phyloP scores from a whole-genome alignment of 2,329 filamentous ascomycete genomes.

The Penicillium sp. region DNA sequence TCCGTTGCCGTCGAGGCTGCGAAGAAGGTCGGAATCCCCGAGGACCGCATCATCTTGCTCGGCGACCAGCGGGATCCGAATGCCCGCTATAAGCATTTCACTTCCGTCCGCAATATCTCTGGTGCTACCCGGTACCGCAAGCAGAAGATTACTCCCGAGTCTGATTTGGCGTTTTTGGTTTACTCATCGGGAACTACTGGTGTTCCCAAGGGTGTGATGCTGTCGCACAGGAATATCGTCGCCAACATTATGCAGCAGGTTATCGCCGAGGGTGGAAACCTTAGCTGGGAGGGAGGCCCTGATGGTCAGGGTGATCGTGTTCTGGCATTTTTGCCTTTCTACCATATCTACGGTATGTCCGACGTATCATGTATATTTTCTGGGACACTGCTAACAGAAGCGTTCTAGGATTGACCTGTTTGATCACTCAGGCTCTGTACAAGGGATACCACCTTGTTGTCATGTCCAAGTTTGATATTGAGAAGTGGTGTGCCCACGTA shows the following conservation, averaged over 20 bases:
- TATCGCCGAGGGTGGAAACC: conserved; percentile 54
- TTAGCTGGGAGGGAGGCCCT: conserved; percentile 58
- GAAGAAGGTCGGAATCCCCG: conserved; percentile 64
- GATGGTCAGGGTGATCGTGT: conserved; percentile 68
- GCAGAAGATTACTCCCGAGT: conserved; percentile 63
- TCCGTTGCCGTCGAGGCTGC: conserved; percentile 66
- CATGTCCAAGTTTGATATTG: conserved; percentile 78
- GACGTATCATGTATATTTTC: background rate
- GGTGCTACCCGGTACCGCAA: conserved; percentile 59
- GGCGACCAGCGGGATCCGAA: conserved; percentile 60
- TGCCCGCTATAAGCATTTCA: conserved; percentile 68
- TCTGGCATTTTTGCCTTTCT: conserved; percentile 81
- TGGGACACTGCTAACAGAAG: conserved; percentile 7
- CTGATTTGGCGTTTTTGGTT: conserved; percentile 78
- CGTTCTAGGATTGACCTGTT: conserved; percentile 62
- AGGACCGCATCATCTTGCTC: conserved; percentile 71
- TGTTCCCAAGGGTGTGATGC: conserved; percentile 84
- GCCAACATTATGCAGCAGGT: conserved; percentile 64
- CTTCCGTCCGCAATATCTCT: conserved; percentile 63
- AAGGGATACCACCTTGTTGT: conserved; percentile 66
- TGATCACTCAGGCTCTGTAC: conserved; percentile 68
- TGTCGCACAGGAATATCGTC: conserved; percentile 79
- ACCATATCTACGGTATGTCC: conserved; percentile 76
- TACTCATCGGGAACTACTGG: conserved; percentile 91
- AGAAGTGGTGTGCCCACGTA: conserved; percentile 72